Conservation (phyloP, 2,329 filamentous ascomycete species). For the Gaeumannomyces sp. region DNA sequence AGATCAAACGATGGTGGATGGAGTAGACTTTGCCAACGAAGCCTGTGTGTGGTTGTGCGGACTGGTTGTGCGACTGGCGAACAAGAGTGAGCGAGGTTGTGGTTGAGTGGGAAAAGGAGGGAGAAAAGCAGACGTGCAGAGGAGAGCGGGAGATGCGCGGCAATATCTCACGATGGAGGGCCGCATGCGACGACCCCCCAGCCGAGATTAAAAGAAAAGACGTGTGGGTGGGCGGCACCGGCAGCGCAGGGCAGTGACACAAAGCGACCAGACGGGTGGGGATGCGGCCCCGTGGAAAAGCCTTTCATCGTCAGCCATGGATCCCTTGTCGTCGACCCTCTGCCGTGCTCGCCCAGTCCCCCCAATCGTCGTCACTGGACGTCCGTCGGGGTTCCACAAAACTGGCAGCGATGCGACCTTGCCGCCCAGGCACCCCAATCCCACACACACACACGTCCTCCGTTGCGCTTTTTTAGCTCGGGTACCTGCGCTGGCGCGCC, state of each 20-base stretch:
- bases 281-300: no score
- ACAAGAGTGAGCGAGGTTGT: conserved; percentile 3
- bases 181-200: background rate
- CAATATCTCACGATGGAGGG: conserved; percentile 3
- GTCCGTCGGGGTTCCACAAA: background rate
- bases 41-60: conserved; percentile 26
- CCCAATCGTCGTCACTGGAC: background rate
- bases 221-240: background rate
- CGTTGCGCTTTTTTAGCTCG: background rate
- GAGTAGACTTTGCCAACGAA: conserved; percentile 52
- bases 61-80: conserved; percentile 11
- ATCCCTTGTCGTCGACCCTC: no score
- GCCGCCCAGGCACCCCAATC: background rate
- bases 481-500: background rate
- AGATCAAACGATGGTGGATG: conserved; percentile 20
- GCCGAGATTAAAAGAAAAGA: conserved; percentile 2
- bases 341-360: no score
- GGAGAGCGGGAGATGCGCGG: background rate
- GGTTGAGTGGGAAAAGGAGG: conserved; percentile 4
- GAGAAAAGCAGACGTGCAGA: background rate
- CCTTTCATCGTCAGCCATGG: no score
- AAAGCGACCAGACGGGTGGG: no score
- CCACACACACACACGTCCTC: background rate
- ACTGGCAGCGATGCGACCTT: background rate
- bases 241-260: no score